Conservation (phyloP, 1,284 basidiomycete species). For the Cutaneotrichosporon sp. region DNA sequence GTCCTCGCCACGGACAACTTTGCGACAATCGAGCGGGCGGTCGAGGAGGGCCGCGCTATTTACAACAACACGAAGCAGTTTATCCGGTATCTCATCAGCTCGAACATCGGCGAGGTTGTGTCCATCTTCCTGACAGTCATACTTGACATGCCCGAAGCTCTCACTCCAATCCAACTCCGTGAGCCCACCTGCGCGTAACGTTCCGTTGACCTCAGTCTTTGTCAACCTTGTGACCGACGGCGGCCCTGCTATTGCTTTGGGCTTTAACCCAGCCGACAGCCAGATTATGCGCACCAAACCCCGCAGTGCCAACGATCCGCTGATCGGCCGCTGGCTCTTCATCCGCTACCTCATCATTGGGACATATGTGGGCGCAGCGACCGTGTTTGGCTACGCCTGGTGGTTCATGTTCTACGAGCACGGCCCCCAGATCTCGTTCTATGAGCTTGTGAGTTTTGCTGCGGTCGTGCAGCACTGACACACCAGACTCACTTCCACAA, state of each 20-base stretch:
- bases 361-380: constrained; percentile 87
- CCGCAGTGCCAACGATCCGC: constrained; percentile 77
- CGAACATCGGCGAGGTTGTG: constrained; percentile 97
- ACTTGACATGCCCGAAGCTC: constrained; percentile 95
- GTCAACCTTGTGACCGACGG: constrained; percentile 89
- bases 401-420: constrained; percentile 90
- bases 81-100: constrained; percentile 62
- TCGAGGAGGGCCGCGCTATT: constrained; percentile 93
- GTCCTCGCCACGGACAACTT: constrained; percentile 65
- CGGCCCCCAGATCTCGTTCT: constrained; percentile 88
- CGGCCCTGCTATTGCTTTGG: constrained; percentile 93
- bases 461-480: not conserved
- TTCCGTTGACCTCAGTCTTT: constrained; percentile 60
- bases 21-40: constrained; percentile 87
- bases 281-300: constrained; percentile 94
- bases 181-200: not conserved
- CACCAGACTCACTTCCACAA: constrained; percentile 89
- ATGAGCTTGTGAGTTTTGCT: constrained; percentile 70
- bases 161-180: constrained; percentile 88
- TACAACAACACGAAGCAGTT: constrained; percentile 99
- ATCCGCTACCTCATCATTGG: constrained; percentile 92
- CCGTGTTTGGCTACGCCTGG: constrained; percentile 96
- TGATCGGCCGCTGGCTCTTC: constrained; percentile 90
- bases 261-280: constrained; percentile 95
- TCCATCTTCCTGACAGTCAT: constrained; percentile 96